These are phyloP conservation scores for Chytriomyces confervae DNA, from an alignment of 192 early-diverging fungal species.

Conservation along the genomic window DNA sequence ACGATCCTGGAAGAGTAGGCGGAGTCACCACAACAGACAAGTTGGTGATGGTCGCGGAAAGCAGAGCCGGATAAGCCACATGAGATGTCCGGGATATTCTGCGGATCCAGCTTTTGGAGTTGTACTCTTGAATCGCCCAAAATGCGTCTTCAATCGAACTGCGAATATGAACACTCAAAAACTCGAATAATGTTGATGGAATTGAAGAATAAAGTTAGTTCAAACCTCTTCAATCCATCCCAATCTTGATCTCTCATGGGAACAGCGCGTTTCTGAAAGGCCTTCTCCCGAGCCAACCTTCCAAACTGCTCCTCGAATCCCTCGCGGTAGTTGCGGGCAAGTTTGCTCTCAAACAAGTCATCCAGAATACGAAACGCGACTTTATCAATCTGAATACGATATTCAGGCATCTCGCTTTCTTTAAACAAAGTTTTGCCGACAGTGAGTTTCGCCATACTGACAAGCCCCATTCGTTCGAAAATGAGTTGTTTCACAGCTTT, in stretches of 20 bases:
- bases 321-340: slow-evolving; percentile 48
- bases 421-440: slow-evolving; percentile 16
- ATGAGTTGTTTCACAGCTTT: slow-evolving; percentile 48
- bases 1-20: slow-evolving; percentile 36
- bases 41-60: slow-evolving; percentile 34
- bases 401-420: slow-evolving; percentile 27
- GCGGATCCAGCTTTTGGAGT: slow-evolving; percentile 52
- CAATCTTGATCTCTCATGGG: slow-evolving; percentile 36
- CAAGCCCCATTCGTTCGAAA: slow-evolving; percentile 35
- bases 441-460: slow-evolving; percentile 13
- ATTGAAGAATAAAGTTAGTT: neutral
- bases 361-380: slow-evolving; percentile 44
- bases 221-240: neutral
- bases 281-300: slow-evolving; percentile 49
- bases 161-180: neutral
- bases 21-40: slow-evolving; percentile 24
- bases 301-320: slow-evolving; percentile 53
- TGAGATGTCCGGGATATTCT: slow-evolving; percentile 7
- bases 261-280: slow-evolving; percentile 55
- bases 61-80: slow-evolving; percentile 30
- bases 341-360: slow-evolving; percentile 50
- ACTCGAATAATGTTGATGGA: neutral
- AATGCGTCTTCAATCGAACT: slow-evolving; percentile 48
- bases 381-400: slow-evolving; percentile 32
- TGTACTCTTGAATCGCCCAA: slow-evolving; percentile 60